Base-by-base conservation (phyloP, 2,329 filamentous ascomycete species). In the Neurospora crassa region DNA sequence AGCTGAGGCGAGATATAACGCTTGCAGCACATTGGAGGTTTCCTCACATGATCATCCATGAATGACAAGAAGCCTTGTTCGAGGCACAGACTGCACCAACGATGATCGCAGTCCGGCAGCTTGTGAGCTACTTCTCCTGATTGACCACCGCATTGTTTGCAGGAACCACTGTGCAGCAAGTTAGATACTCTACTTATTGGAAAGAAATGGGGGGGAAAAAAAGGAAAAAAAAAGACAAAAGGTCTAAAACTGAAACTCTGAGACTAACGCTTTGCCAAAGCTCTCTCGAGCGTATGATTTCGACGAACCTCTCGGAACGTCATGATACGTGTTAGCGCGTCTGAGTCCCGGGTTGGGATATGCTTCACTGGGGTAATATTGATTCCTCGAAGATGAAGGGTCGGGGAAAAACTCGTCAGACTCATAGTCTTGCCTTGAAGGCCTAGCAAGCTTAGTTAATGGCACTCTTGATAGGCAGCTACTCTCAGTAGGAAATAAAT, bases 21-120 rank as follows among this genome's bases (percentile, higher is more conserved):
- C 3, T 88, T 91, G 80, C 93, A 97, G 80, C 93, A 97, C 78
- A 86, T 88, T 0, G 94, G 94, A 20, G 94, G 93, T 92, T 97
- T 96, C 75, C 93, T 90, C 72, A 89, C 87, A 1, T 92, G 89
- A 78, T 96, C 92, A 59, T 86, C 90, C 73, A 94, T 84, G 12
- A 93, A 96, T 73, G 93, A 85, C 70, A 86, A 88, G 81, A 96
- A 97, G 71, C 89, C 86, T 68, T 89, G 88, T 79, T 89, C 91
- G 53, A 97, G 83, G 79, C 94, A 97, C 8, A 85, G 79, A 74
- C 91, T 85, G 80, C 94, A 97, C 91, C 95, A 94, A 73, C 89
- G 88, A 80, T 97, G 93, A 2, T 89, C 89, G 78, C 94, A 97
- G 53, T 16, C 29, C 24, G 53, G 53, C 53, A 63, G 29, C 24